Base-by-base conservation (phyloP, 2,329 filamentous ascomycete species). In the Orbilia brochopaga region DNA sequence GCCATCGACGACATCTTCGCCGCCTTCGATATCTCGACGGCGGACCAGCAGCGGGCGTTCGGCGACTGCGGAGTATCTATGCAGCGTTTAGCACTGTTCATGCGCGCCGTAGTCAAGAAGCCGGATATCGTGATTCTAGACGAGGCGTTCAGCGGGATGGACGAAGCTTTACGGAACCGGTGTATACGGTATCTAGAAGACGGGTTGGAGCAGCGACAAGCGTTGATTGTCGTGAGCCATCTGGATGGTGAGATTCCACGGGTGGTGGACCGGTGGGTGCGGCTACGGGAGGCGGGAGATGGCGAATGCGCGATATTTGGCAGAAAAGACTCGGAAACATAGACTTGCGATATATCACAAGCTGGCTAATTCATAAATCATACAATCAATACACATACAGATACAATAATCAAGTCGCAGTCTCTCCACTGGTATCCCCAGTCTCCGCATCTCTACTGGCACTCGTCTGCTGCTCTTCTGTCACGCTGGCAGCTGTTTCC, bases 171-270 rank as follows among this genome's bases (percentile, higher is more conserved):
- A 6, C 84, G 93, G n/a, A 90, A 96, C 78, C 92, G 92, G 78
- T 97, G 92, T 77, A 85, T 94, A 69, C 80, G 89, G 0, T 96
- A 96, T 79, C 85, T 99, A 1, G 87, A 62, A 19, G 63, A 64
- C 11, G 51, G 67, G 48, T 56, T 93, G 2, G 77, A 77, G 0
- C 82, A 86, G 0, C 79, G 86, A 21, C 93, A 97, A 80, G 92
- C 92, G 0, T 81, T 99, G 60, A 85, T 97, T n/a, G 91, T 92
- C 74, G 93, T 97, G 69, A 94, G 91, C 73, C 94, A 99, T 80
- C 84, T 93, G 72, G 88, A 87, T 73, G 92, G 96, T 76, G 94
- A 99, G 79, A 90, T 97, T 8, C 94, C 94, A 1, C 24, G 44
- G 10, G 75, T 74, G 4, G 70, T 77, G 21, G 63, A 74, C 37